Percentiles rank a stretch among this genome's conserved stretches.
phyloP scores from a whole-genome alignment of 1,284 basidiomycete species.

The Porodaedalea pini region DNA sequence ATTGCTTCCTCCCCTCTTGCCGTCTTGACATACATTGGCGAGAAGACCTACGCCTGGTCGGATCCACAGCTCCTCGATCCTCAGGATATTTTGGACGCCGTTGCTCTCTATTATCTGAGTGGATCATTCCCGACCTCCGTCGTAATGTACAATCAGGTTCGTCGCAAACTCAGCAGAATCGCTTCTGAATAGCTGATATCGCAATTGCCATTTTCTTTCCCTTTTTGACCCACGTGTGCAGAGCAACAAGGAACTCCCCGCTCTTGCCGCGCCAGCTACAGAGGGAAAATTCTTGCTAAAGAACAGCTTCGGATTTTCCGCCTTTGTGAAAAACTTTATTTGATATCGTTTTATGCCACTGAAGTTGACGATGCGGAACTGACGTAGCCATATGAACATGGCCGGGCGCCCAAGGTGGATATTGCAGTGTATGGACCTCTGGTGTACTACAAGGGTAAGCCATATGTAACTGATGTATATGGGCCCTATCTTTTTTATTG shows the following conservation, averaged over 20 bases:
- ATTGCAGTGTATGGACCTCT: slow-evolving; percentile 15
- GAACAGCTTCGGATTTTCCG: slow-evolving; percentile 23
- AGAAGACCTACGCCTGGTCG: slow-evolving; percentile 27
- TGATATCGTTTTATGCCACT: background rate
- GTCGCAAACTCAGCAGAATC: background rate
- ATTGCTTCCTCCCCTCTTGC: slow-evolving; percentile 23
- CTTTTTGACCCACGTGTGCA: no score
- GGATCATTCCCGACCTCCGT: slow-evolving; percentile 23
- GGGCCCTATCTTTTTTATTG: background rate
- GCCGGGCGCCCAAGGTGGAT: slow-evolving; percentile 14
- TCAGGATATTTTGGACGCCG: slow-evolving; percentile 23
- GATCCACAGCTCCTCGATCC: slow-evolving; percentile 22
- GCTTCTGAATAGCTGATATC: background rate
- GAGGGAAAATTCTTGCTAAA: slow-evolving; percentile 15
- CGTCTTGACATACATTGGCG: slow-evolving; percentile 25
- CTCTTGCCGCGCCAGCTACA: background rate
- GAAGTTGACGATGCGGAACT: background rate
- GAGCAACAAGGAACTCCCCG: background rate
- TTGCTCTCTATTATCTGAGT: slow-evolving; percentile 26
- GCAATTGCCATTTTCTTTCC: background rate
- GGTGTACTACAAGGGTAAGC: slow-evolving; percentile 22
- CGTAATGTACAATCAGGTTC: slow-evolving; percentile 24
- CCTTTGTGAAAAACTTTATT: slow-evolving; percentile 19
- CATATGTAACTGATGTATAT: slow-evolving; percentile 6
- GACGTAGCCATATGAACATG: slow-evolving; percentile 24